Conservation (phyloP, 2,329 filamentous ascomycete genomes). For the Chalaropsis thielavioides region DNA sequence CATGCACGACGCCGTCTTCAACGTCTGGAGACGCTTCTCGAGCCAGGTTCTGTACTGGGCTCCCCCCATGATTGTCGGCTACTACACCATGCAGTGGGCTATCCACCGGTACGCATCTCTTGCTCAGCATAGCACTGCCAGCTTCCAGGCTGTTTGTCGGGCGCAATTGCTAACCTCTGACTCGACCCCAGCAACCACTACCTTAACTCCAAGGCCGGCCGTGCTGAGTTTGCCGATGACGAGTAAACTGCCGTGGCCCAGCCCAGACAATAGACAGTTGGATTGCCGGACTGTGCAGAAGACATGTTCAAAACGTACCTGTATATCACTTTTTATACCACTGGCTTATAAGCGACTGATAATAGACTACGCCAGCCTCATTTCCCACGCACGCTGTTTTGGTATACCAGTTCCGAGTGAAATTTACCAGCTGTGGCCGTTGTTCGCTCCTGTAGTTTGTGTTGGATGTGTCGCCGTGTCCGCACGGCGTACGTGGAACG, state of each 20-base stretch:
- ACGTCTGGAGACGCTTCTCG: constrained; percentile 76
- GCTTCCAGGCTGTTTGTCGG: neutral
- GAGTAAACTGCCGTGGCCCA: constrained; percentile 20
- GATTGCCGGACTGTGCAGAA: neutral
- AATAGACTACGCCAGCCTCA: constrained; percentile 16
- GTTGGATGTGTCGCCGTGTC: no score
- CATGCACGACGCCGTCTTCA: constrained; percentile 76
- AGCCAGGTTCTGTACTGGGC: constrained; percentile 79
- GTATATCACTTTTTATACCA: constrained; percentile 17
- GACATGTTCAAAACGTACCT: constrained; percentile 14
- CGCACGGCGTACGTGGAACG: no score
- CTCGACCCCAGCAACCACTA: constrained; percentile 54
- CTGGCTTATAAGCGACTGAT: constrained; percentile 10
- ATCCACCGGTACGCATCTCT: constrained; percentile 57
- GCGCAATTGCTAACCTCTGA: neutral
- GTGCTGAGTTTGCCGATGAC: constrained; percentile 35
- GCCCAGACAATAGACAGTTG: neutral
- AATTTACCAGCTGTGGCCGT: neutral
- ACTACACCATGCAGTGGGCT: constrained; percentile 81
- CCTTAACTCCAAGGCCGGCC: constrained; percentile 65
- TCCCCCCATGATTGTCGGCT: constrained; percentile 63
- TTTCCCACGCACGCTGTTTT: neutral
- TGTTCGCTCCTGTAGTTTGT: neutral
- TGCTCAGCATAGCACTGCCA: neutral
- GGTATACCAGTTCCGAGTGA: neutral